These are phyloP conservation scores for Scheffersomyces amazonensis DNA, from an alignment of 805 yeast species.

Conservation along the genomic window DNA sequence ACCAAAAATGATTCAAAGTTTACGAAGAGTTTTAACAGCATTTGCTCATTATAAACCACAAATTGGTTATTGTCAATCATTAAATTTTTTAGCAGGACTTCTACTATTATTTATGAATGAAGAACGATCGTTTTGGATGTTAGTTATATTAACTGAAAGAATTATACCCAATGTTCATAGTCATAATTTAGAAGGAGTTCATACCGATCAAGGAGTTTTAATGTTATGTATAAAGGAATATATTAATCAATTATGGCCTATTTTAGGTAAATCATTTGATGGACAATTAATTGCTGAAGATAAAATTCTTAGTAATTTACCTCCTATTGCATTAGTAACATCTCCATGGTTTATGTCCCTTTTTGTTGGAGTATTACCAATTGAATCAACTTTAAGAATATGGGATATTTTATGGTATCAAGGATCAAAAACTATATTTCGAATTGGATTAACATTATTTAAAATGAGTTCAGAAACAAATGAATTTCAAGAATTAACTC, in stretches of 20 bases:
- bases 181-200: conserved; percentile 87
- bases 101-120: conserved; percentile 83
- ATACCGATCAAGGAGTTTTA: conserved; percentile 90
- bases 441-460: conserved; percentile 77
- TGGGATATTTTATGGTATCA: conserved; percentile 97
- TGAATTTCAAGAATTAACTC: conserved; percentile 33
- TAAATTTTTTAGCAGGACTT: conserved; percentile 89
- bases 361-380: conserved; percentile 87
- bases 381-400: conserved; percentile 80
- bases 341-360: conserved; percentile 98
- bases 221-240: conserved; percentile 84
- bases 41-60: conserved; percentile 84
- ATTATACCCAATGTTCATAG: conserved; percentile 92
- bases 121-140: conserved; percentile 93
- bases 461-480: conserved; percentile 66
- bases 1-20: conserved; percentile 61
- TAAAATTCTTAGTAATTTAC: conserved; percentile 68
- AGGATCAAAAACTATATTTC: conserved; percentile 81
- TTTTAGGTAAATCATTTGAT: conserved; percentile 39
- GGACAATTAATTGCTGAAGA: conserved; percentile 39
- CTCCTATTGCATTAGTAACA: conserved; percentile 90
- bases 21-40: conserved; percentile 78
- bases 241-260: conserved; percentile 75
- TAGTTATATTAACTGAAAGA: conserved; percentile 81
- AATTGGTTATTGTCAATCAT: conserved; percentile 94